phyloP scores from a whole-genome alignment of 768 basidiomycete species.

The Tylopilus sp. region DNA sequence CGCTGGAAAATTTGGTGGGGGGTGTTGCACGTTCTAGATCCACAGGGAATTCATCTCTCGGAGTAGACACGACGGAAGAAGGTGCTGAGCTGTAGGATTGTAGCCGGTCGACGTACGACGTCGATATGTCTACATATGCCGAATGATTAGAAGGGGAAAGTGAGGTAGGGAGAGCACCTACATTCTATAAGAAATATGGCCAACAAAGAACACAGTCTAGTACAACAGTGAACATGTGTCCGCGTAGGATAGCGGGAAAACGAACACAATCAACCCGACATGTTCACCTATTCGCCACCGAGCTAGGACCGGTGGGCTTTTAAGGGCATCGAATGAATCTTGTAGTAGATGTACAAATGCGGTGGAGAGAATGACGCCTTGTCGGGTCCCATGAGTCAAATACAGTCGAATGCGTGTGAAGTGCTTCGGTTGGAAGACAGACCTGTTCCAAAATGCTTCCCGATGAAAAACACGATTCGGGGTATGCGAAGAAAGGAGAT shows the following conservation, averaged over 20 bases:
- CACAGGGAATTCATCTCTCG: constrained; percentile 18
- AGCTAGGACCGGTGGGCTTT: constrained; percentile 41
- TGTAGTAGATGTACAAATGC: constrained; percentile 81
- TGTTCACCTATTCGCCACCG: constrained; percentile 52
- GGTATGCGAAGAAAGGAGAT: constrained; percentile 57
- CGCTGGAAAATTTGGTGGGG: constrained; percentile 1
- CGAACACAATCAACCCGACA: constrained; percentile 74
- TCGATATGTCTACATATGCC: constrained; percentile 58
- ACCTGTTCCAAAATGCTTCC: constrained; percentile 85
- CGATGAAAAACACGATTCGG: constrained; percentile 71
- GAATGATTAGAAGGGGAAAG: background rate
- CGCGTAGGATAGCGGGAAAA: constrained; percentile 11
- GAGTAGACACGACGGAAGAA: constrained; percentile 35
- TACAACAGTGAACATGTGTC: background rate
- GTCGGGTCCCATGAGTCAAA: background rate
- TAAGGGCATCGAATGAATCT: constrained; percentile 66
- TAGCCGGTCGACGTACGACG: constrained; percentile 68
- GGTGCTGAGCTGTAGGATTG: constrained; percentile 58
- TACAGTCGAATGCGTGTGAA: background rate
- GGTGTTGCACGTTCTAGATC: constrained; percentile 3
- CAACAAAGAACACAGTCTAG: constrained; percentile 60
- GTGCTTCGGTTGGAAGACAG: background rate
- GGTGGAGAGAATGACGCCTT: constrained; percentile 77
- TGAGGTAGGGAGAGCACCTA: constrained; percentile 32
- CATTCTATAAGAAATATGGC: constrained; percentile 81